A percentile compares a stretch with the other conserved stretches of the same genome.
phyloP scores from a whole-genome alignment of 2,329 filamentous ascomycete species.

The Diaporthe ampelina region DNA sequence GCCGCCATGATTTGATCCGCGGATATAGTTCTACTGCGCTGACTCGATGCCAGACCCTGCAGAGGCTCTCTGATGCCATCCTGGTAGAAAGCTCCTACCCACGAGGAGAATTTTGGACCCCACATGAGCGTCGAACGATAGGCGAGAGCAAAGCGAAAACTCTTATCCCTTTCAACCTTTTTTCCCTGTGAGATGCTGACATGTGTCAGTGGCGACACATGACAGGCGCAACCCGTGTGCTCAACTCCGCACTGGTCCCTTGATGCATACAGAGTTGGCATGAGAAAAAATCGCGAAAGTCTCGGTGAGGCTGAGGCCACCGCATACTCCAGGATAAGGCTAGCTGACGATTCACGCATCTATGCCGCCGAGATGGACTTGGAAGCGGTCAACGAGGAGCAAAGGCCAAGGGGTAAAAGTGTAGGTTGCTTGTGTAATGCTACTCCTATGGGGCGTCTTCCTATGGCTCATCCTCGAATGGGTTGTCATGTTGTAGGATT shows the following conservation, averaged over 20 bases:
- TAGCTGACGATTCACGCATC: not conserved
- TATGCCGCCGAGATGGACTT: not conserved
- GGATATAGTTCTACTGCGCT: not conserved
- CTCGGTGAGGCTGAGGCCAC: not conserved
- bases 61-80: not conserved
- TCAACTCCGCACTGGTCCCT: not conserved
- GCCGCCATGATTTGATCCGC: slow-evolving; percentile 6
- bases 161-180: not conserved
- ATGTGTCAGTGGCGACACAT: slow-evolving; percentile 12
- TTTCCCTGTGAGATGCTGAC: not conserved
- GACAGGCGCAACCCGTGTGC: not conserved
- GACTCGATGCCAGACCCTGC: slow-evolving; percentile 10
- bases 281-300: not conserved
- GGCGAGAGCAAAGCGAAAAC: not conserved
- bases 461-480: too few species aligned
- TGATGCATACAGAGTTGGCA: not conserved
- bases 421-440: not conserved
- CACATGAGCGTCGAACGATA: not conserved
- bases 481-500: too few species aligned
- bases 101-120: not conserved
- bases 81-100: not conserved
- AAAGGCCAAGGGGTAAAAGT: not conserved
- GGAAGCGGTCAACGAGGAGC: not conserved
- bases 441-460: too few species aligned
- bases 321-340: not conserved